Evolutionary conservation across 352 stramenopile species (phyloP), one percentile per base, ranked within the genome.

Genomic region (Globisporangium nodosum): DNA sequence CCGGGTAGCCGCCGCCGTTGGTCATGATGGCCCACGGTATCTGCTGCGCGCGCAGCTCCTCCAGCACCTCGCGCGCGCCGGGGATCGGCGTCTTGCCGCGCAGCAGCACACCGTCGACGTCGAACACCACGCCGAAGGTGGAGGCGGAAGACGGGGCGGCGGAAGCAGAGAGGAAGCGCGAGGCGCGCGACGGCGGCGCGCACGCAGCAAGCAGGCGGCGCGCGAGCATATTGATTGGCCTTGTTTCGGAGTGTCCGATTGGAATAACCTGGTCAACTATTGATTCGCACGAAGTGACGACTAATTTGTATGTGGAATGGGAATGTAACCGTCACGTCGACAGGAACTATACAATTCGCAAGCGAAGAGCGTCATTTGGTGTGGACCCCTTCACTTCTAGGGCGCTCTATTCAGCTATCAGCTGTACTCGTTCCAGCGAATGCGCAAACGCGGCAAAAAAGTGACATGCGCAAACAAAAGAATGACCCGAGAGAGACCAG

Each of bases 21-120:
- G 85, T 94, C 85, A 94, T 92, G 66, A 94, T 90, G 45, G 81
- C 80, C 52, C 82, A 91, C 61, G 85, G 85, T 49, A 83, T 83
- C 43, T 81, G 59, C 43, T 73, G 70, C 40, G 71, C 66, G 42
- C 81, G 50, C 42, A 94, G 70, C 37, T 89, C 78, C 43, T 85
- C 56, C n/a, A 94, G 65, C 52, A 92, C 82, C 18, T 88, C 69
- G 4, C 63, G 70, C 3, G 85, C 85, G 5, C 85, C 85, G 0
- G 82, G 78, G 40, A 94, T 84, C 30, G 81, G 74, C 47, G 68
- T 70, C 59, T 90, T 92, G 53, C 82, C 85, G 48, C 82, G 85
- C 54, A 92, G 56, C 39, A 94, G 64, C 51, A 94, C 85, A 52
- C 85, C 85, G 55, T 94, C 85, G 7, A 94, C 81, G 56, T 94